phyloP scores from a whole-genome alignment of 768 basidiomycete genomes.

The Cystobasidiopsis lactophilus region DNA sequence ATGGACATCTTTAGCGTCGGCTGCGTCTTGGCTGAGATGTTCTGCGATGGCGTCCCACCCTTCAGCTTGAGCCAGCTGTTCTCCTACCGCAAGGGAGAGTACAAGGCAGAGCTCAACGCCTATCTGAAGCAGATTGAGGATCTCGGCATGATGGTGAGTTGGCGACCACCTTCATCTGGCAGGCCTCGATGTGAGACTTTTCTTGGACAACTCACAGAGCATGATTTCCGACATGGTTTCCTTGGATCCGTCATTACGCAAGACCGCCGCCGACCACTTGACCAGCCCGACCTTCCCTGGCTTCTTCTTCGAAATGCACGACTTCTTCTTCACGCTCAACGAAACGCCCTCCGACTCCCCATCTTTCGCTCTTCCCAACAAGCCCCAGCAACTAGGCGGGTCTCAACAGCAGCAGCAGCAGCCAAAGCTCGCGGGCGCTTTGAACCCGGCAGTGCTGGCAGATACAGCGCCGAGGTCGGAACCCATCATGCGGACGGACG shows the following conservation, averaged over 20 bases:
- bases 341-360: constrained; percentile 31
- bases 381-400: background rate
- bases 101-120: constrained; percentile 37
- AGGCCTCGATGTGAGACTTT: background rate
- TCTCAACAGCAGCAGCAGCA: no score
- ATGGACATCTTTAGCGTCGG: constrained; percentile 96
- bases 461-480: background rate
- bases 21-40: constrained; percentile 86
- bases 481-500: constrained; percentile 35
- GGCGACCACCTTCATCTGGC: background rate
- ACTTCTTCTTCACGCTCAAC: constrained; percentile 60
- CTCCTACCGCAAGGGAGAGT: constrained; percentile 74
- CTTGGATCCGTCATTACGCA: constrained; percentile 51
- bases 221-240: constrained; percentile 79
- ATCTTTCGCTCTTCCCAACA: background rate
- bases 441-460: background rate
- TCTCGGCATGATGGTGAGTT: constrained; percentile 51
- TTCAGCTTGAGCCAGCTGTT: constrained; percentile 88
- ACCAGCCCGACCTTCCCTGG: constrained; percentile 69
- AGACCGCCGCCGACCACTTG: constrained; percentile 58
- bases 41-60: constrained; percentile 75
- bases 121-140: constrained; percentile 59
- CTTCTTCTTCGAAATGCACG: constrained; percentile 79
- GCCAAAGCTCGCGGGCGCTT: background rate
- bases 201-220: constrained; percentile 31